phyloP scores from a whole-genome alignment of 2,329 filamentous ascomycete genomes.

The Paracorniculantispora psalliotae region DNA sequence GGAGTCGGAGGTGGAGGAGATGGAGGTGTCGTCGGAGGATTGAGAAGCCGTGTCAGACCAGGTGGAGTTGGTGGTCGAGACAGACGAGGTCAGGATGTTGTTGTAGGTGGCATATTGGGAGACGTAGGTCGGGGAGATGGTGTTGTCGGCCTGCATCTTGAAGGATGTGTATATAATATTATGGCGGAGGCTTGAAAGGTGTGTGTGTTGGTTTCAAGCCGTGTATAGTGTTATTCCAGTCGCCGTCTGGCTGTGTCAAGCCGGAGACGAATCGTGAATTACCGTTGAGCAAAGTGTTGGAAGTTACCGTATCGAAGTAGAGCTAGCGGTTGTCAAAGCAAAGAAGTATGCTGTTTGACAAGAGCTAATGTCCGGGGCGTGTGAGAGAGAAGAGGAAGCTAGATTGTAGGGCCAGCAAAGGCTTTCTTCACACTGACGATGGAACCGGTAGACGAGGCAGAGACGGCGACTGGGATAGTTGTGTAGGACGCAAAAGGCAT shows the following conservation, averaged over 20 bases:
- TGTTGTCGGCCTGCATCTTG: slow-evolving; percentile 56
- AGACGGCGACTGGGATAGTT: slow-evolving; percentile 58
- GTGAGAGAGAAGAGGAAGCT: slow-evolving; percentile 38
- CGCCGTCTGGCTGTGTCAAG: slow-evolving; percentile 50
- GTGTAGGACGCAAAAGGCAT: slow-evolving; percentile 54
- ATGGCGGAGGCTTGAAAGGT: slow-evolving; percentile 24
- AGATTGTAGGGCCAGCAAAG: slow-evolving; percentile 36
- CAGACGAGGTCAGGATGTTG: slow-evolving; percentile 66
- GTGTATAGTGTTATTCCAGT: slow-evolving; percentile 42
- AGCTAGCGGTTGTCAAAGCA: slow-evolving; percentile 38
- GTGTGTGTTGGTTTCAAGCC: slow-evolving; percentile 25
- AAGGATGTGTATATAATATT: slow-evolving; percentile 26
- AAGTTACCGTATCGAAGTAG: slow-evolving; percentile 28
- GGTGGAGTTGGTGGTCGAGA: slow-evolving; percentile 70
- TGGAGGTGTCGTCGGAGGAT: slow-evolving; percentile 62
- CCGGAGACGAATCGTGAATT: slow-evolving; percentile 36
- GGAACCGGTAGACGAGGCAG: slow-evolving; percentile 55
- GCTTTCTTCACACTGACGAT: slow-evolving; percentile 50
- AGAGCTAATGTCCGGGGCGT: slow-evolving; percentile 34
- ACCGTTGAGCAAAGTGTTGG: slow-evolving; percentile 29
- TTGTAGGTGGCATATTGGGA: slow-evolving; percentile 58
- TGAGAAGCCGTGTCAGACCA: slow-evolving; percentile 72
- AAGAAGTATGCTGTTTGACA: slow-evolving; percentile 27
- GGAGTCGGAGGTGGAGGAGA: slow-evolving; percentile 56
- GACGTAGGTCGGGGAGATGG: slow-evolving; percentile 49